Percentiles rank a stretch among this genome's conserved stretches.
These are phyloP conservation scores for Lachancea cidri DNA, from an alignment of 805 yeast species.

Conservation along the genomic window DNA sequence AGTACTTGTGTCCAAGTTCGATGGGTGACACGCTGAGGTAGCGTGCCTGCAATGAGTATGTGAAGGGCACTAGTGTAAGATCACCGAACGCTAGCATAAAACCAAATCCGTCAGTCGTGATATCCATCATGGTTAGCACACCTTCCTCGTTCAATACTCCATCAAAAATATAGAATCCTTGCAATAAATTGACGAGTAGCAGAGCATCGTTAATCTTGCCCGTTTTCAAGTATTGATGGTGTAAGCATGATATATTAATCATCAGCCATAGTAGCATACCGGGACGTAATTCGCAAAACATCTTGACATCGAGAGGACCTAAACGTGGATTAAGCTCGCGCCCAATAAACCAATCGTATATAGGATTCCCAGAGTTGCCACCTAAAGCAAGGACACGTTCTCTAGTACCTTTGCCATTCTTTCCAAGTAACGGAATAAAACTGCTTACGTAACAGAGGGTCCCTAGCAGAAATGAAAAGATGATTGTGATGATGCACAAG, in stretches of 20 bases:
- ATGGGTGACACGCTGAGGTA: conserved; percentile 64
- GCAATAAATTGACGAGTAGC: conserved; percentile 60
- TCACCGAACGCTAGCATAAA: conserved; percentile 96
- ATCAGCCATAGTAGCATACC: conserved; percentile 85
- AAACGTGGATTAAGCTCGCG: conserved; percentile 91
- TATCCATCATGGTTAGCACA: conserved; percentile 87
- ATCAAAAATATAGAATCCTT: conserved; percentile 80
- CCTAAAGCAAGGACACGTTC: conserved; percentile 77
- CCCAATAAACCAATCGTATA: conserved; percentile 96
- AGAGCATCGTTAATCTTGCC: conserved; percentile 70
- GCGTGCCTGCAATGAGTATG: conserved; percentile 82
- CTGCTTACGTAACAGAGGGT: conserved; percentile 61
- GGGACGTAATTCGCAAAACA: conserved; percentile 91
- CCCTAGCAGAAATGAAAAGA: conserved; percentile 62
- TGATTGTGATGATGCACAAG: conserved; percentile 55
- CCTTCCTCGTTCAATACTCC: conserved; percentile 93
- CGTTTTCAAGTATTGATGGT: conserved; percentile 62
- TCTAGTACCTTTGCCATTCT: conserved; percentile 48
- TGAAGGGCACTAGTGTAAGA: conserved; percentile 85
- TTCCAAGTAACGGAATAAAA: conserved; percentile 49
- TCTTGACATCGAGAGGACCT: conserved; percentile 79
- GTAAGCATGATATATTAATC: conserved; percentile 72
- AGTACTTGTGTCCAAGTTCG: conserved; percentile 42
- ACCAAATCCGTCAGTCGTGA: conserved; percentile 95
- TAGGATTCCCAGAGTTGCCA: conserved; percentile 70